These are phyloP conservation scores for Fusarium sp. DNA, from an alignment of 2,329 filamentous ascomycete genomes.

Conservation along the genomic window DNA sequence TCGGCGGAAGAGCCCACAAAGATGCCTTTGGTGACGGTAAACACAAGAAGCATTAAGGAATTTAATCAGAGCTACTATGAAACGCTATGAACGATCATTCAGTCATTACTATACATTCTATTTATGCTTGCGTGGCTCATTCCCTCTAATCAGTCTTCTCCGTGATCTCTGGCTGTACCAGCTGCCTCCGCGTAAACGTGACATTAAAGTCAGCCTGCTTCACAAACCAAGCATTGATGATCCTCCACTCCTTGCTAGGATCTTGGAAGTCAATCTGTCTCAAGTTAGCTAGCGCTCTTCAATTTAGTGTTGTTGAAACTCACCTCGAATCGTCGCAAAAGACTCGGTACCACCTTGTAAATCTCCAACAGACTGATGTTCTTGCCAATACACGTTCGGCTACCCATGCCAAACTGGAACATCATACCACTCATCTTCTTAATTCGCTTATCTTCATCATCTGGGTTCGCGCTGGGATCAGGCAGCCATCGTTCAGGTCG, in stretches of 20 bases:
- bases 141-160: conserved; percentile 21
- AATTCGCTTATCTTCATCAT: conserved; percentile 57
- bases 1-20: conserved; percentile 54
- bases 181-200: conserved; percentile 56
- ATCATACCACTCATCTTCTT: conserved; percentile 46
- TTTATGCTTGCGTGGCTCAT: background rate
- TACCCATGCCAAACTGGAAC: conserved; percentile 76
- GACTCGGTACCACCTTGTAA: conserved; percentile 69
- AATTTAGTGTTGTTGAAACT: accelerated
- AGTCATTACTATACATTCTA: background rate
- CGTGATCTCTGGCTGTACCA: conserved; percentile 52
- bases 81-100: background rate
- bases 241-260: conserved; percentile 66
- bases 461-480: conserved; percentile 52
- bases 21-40: background rate
- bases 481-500: conserved; percentile 76
- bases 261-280: conserved; percentile 65
- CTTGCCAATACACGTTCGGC: conserved; percentile 77
- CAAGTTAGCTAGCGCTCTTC: background rate
- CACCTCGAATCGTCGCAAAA: conserved; percentile 41
- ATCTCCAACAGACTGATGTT: conserved; percentile 73
- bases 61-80: background rate
- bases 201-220: conserved; percentile 68
- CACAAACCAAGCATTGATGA: conserved; percentile 73
- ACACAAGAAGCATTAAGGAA: background rate